Evolutionary conservation across 106 monocot species (phyloP).

Genomic region (Dendrobium officinale): DNA sequence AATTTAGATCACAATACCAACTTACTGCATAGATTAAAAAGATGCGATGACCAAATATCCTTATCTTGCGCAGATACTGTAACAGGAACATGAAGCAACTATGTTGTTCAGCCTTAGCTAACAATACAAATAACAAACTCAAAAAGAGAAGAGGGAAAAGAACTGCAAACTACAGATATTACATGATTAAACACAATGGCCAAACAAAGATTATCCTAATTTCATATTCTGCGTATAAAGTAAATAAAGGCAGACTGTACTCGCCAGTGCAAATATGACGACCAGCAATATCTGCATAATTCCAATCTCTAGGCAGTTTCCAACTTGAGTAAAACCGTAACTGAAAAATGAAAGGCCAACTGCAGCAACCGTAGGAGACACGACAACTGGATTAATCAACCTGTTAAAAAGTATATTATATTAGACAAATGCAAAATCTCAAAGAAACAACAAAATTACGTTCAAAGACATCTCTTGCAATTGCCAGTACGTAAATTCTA

Average conservation of each 20-base stretch:
- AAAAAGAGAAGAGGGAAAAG: not conserved
- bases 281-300: conserved; percentile 77
- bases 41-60: conserved; percentile 76
- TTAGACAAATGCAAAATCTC: conserved; percentile 6
- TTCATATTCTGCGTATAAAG: not conserved
- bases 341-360: conserved; percentile 93
- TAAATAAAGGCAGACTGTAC: conserved; percentile 10
- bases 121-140: not conserved
- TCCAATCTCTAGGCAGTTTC: conserved; percentile 82
- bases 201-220: conserved; percentile 3
- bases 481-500: not conserved
- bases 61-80: conserved; percentile 95
- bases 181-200: not conserved
- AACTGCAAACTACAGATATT: not conserved
- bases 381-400: conserved; percentile 91
- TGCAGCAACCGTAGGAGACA: conserved; percentile 87
- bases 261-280: conserved; percentile 85
- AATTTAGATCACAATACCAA: not conserved
- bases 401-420: conserved; percentile 24
- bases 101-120: not conserved
- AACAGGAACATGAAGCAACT: conserved; percentile 19
- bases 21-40: conserved; percentile 90
- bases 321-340: conserved; percentile 91
- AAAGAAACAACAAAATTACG: not conserved
- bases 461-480: not conserved